A percentile compares a stretch with the other conserved stretches of the same genome.
phyloP scores from a whole-genome alignment of 2,329 filamentous ascomycete species.

The Clonostachys rosea region DNA sequence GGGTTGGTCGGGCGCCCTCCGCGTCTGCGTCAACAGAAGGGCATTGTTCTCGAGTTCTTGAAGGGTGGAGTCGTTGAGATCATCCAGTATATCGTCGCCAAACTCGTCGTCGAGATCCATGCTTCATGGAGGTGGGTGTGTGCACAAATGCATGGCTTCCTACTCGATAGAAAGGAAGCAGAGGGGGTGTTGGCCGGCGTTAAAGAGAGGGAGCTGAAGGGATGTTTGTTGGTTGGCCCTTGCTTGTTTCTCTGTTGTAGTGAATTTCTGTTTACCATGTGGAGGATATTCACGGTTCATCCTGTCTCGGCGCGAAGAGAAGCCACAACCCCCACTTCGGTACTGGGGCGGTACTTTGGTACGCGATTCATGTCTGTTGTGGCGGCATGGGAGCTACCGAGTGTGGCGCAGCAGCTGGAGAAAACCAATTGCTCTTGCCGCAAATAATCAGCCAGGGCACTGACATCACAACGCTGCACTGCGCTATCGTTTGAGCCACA shows the following conservation, averaged over 20 bases:
- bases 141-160: neutral
- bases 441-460: too few species aligned
- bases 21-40: slow-evolving; percentile 54
- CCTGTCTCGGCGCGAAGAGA: neutral
- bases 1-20: slow-evolving; percentile 16
- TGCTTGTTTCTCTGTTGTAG: neutral
- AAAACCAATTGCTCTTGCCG: too few species aligned
- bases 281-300: neutral
- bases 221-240: neutral
- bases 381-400: too few species aligned
- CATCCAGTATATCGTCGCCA: slow-evolving; percentile 60
- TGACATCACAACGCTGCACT: too few species aligned
- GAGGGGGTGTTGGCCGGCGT: too few species aligned
- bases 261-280: neutral
- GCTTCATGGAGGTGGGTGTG: slow-evolving; percentile 10
- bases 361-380: too few species aligned
- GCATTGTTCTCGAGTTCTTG: slow-evolving; percentile 61
- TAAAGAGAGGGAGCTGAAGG: too few species aligned
- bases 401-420: too few species aligned
- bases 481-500: too few species aligned
- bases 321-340: too few species aligned
- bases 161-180: too few species aligned
- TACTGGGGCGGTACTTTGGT: too few species aligned
- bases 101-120: slow-evolving; percentile 54
- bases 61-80: slow-evolving; percentile 50